phyloP scores from a whole-genome alignment of 2,329 filamentous ascomycete genomes.

The Aspergillus luchuensis region DNA sequence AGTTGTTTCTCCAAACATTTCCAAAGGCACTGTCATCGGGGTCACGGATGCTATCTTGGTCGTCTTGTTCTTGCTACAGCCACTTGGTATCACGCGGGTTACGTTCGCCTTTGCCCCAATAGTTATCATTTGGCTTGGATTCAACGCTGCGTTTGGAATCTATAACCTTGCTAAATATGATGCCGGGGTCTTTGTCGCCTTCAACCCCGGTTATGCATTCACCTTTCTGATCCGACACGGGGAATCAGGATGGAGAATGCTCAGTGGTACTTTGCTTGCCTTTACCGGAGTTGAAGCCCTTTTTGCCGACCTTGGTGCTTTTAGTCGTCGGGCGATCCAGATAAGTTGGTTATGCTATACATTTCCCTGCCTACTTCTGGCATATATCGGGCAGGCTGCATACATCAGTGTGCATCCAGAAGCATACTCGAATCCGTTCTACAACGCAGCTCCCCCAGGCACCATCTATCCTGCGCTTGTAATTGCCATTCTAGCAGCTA shows the following conservation, averaged over 20 bases:
- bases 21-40: conserved; percentile 51
- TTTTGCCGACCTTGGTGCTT: conserved; percentile 77
- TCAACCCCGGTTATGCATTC: conserved; percentile 53
- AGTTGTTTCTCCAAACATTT: conserved; percentile 52
- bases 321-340: conserved; percentile 69
- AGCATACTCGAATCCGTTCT: conserved; percentile 73
- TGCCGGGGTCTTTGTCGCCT: conserved; percentile 54
- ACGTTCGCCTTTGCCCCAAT: conserved; percentile 55
- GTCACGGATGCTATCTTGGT: conserved; percentile 57
- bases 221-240: conserved; percentile 53
- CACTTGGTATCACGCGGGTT: conserved; percentile 56
- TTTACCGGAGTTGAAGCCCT: conserved; percentile 80
- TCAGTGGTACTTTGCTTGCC: conserved; percentile 67
- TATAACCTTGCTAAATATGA: conserved; percentile 55
- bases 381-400: conserved; percentile 73
- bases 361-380: conserved; percentile 64
- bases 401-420: conserved; percentile 64
- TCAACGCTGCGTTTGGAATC: conserved; percentile 57
- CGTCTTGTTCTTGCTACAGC: conserved; percentile 56
- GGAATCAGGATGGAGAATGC: conserved; percentile 53
- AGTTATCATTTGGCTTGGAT: conserved; percentile 57
- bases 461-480: conserved; percentile 69
- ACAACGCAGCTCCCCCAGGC: conserved; percentile 67
- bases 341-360: conserved; percentile 70
- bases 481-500: conserved; percentile 58